phyloP scores from a whole-genome alignment of 2,329 filamentous ascomycete genomes.

The Fusarium hainanense region DNA sequence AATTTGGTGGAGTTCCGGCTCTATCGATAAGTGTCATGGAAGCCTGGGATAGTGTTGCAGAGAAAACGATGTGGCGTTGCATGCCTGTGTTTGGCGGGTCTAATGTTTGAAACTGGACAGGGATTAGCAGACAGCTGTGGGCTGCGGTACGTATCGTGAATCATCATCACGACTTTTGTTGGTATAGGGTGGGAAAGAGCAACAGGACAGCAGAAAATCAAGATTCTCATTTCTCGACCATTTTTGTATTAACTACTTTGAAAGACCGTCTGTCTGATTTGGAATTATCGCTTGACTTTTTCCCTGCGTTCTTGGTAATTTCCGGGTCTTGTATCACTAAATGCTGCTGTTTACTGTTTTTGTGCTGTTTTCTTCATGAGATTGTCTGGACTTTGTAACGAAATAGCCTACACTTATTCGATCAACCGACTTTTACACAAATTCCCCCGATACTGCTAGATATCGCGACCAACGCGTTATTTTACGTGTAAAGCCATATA shows the following conservation, averaged over 20 bases:
- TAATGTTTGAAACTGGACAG: neutral
- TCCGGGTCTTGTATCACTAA: neutral
- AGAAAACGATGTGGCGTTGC: neutral
- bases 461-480: neutral
- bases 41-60: conserved; percentile 4
- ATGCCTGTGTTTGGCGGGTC: conserved; percentile 4
- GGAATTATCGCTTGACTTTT: neutral
- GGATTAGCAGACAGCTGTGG: neutral
- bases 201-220: neutral
- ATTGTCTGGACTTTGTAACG: fast-evolving
- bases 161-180: neutral
- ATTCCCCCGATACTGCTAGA: fast-evolving
- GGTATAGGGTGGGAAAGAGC: conserved; percentile 21
- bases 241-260: neutral
- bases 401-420: neutral
- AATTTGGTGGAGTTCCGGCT: conserved; percentile 1
- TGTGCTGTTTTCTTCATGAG: neutral
- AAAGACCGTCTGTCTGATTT: neutral
- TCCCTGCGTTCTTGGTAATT: neutral
- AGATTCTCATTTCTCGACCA: neutral
- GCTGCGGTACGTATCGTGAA: neutral
- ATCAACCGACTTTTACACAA: neutral
- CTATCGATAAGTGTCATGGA: conserved; percentile 33
- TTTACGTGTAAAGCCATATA: neutral
- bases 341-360: neutral